Evolutionary conservation across 345 rosid species (phyloP).

Genomic region (Diplotaxis tenuifolia): DNA sequence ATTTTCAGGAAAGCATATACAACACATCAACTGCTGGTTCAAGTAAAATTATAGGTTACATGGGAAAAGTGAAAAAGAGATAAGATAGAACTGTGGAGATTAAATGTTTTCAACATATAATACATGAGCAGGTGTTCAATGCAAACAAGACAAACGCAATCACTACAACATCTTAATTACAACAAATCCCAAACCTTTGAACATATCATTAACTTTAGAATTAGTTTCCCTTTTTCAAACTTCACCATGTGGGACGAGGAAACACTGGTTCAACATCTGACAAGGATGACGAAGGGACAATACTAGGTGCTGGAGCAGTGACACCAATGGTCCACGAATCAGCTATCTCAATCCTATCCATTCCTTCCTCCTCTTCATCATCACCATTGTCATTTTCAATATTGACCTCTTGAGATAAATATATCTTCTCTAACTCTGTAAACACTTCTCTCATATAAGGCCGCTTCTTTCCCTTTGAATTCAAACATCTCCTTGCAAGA

Average conservation of each 20-base stretch:
- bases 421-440: constrained; percentile 40
- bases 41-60: neutral
- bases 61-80: neutral
- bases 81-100: neutral
- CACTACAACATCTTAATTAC: neutral
- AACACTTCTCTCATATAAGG: constrained; percentile 52
- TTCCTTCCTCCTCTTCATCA: constrained; percentile 15
- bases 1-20: neutral
- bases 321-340: constrained; percentile 1
- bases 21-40: neutral
- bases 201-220: neutral
- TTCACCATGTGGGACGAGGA: neutral
- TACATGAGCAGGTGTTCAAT: neutral
- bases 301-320: neutral
- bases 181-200: neutral
- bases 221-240: neutral
- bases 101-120: neutral
- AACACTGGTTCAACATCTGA: neutral
- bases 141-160: neutral
- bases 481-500: constrained; percentile 41
- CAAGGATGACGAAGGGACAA: neutral
- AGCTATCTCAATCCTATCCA: neutral
- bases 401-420: neutral
- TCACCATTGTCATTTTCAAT: neutral
- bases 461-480: constrained; percentile 45